Evolutionary conservation across 805 yeast species (phyloP), one percentile per base, ranked within the genome.

Genomic region (Monosporozyma aerobia): DNA sequence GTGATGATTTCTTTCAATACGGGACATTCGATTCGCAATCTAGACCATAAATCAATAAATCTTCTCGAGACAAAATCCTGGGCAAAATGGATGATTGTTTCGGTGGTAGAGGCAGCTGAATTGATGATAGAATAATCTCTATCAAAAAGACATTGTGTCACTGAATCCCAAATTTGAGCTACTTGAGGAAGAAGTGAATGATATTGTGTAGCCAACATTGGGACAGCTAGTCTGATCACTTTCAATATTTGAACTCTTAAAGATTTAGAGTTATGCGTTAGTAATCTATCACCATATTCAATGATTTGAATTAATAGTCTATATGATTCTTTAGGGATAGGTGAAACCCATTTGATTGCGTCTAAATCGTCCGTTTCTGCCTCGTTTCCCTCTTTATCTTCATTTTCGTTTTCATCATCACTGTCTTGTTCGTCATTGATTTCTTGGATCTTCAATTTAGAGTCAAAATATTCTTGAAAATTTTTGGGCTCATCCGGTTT

Each of bases 221-320:
- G 85, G 3, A 80, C 54, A 0, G 75, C 66, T 16, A 69, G 64
- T 5, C 65, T 59, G 19, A 78, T 63, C 1, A 87, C 74, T 33
- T 68, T 71, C 51, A 90, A 64, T 5, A 89, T 75, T 54, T 80
- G 83, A 3, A 77, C 63, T 44, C 79, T 76, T 32, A 92, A 65
- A 2, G 74, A 68, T 2, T 75, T 65, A 0, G 95, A 83, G 1
- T 79, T 78, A 59, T 87, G 94, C 2, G 87, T 81, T 39, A 88
- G 68, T 30, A 80, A 73, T 53, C 87, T 71, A 51, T 87, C 85
- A 6, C 92, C 84, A 63, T 89, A 87, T 5, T 73, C 77, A 51
- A 81, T 73, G 3, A 92, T 81, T 51, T 79, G 79, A 45, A 81
- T 78, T 1, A 87, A 68, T 2, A 83, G 69, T 41, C 68, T 64